A percentile compares a stretch with the other conserved stretches of the same genome.
phyloP scores from a whole-genome alignment of 129 eudicot genomes.

The Flaveria linearis region DNA sequence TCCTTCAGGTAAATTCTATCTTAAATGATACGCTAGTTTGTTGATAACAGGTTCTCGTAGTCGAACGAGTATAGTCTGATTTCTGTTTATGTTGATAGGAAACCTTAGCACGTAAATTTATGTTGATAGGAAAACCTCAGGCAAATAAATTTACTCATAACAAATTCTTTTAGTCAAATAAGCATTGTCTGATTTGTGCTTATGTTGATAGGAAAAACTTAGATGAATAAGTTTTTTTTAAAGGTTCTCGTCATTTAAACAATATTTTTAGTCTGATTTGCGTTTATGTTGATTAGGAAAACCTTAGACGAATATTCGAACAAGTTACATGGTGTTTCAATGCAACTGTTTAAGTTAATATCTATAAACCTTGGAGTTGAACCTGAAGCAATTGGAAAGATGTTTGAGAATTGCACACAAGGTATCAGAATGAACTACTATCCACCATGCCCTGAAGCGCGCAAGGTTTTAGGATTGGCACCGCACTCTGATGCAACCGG shows the following conservation, averaged over 20 bases:
- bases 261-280: background rate
- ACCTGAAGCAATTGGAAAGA: slow-evolving; percentile 19
- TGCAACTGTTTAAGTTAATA: slow-evolving; percentile 32
- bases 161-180: no score
- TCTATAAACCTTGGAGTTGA: slow-evolving; percentile 43
- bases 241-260: background rate
- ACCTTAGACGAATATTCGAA: slow-evolving; percentile 46
- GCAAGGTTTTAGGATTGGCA: slow-evolving; percentile 45
- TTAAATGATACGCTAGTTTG: background rate
- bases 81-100: no score
- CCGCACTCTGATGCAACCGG: slow-evolving; percentile 60
- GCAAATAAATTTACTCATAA: no score
- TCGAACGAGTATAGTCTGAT: no score
- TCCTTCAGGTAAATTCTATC: slow-evolving; percentile 41
- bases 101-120: no score
- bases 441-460: slow-evolving; percentile 54
- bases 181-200: no score
- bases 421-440: slow-evolving; percentile 60
- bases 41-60: background rate
- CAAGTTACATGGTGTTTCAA: slow-evolving; percentile 23
- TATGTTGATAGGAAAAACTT: no score
- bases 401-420: slow-evolving; percentile 48
- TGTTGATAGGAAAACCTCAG: no score
- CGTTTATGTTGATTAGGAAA: slow-evolving; percentile 33
- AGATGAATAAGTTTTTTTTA: no score